These are phyloP conservation scores for Sarocladium brachiariae DNA, from an alignment of 2,329 filamentous ascomycete genomes.

Conservation along the genomic window DNA sequence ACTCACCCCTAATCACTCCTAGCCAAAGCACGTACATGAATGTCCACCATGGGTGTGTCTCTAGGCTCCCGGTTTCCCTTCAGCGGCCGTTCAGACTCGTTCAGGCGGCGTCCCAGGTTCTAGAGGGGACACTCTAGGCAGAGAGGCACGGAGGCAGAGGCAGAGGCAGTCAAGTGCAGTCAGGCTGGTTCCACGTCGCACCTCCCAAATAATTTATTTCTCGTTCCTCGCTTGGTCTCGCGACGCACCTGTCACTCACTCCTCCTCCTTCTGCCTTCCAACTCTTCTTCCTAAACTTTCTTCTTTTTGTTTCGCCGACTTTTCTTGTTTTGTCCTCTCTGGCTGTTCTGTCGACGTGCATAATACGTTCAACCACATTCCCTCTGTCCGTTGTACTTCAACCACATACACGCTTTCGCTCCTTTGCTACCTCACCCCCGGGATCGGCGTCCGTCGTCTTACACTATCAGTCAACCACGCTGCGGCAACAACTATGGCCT, in stretches of 20 bases:
- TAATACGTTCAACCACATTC: background rate
- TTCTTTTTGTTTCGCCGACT: constrained; percentile 9
- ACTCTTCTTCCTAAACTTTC: constrained; percentile 2
- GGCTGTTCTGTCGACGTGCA: background rate
- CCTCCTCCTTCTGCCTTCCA: constrained; percentile 6
- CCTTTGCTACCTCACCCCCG: constrained; percentile 8
- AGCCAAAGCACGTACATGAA: no score
- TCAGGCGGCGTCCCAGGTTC: no score
- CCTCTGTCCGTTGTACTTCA: background rate
- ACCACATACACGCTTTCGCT: constrained; percentile 8
- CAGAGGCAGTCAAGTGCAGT: background rate
- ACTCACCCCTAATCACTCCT: background rate
- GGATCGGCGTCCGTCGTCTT: constrained; percentile 9
- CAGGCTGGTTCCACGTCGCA: constrained; percentile 7
- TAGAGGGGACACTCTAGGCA: no score
- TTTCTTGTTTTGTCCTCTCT: background rate
- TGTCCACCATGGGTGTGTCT: constrained; percentile 5
- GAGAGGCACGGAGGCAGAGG: background rate
- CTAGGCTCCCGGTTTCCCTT: background rate
- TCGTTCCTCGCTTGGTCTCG: constrained; percentile 10
- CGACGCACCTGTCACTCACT: constrained; percentile 10
- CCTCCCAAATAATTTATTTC: constrained; percentile 12
- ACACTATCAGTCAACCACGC: constrained; percentile 9
- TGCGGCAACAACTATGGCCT: constrained; percentile 44
- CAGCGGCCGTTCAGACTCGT: background rate